Conservation (phyloP, 371 early-diverging fungal genomes). For the Nematocida displodere region DNA sequence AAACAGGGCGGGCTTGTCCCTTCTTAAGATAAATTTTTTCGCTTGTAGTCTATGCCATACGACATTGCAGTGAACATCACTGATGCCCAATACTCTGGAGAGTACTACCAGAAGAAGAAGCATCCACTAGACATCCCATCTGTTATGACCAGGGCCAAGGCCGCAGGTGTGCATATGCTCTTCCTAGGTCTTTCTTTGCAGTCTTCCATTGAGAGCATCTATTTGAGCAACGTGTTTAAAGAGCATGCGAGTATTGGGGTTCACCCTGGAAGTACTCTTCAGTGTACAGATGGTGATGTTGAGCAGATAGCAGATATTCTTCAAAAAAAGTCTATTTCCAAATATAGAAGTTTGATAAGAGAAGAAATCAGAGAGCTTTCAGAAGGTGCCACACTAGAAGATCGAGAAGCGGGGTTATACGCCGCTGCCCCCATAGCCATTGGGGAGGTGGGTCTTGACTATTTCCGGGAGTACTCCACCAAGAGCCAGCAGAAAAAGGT, state of each 20-base stretch:
- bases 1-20: too few species aligned
- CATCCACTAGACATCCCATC: constrained; percentile 1
- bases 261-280: constrained; percentile 24
- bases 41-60: too few species aligned
- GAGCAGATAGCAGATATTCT: constrained; percentile 3
- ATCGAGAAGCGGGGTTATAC: not conserved
- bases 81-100: constrained; percentile 40
- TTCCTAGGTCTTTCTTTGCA: constrained; percentile 17
- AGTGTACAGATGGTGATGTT: not conserved
- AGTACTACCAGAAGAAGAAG: constrained; percentile 15
- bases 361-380: not conserved
- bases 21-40: too few species aligned
- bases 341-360: not conserved
- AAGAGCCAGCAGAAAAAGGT: constrained; percentile 63
- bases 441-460: constrained; percentile 69
- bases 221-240: constrained; percentile 4
- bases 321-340: not conserved
- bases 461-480: constrained; percentile 65
- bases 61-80: constrained; percentile 54
- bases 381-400: too few species aligned
- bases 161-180: constrained; percentile 12
- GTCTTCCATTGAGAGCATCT: constrained; percentile 10
- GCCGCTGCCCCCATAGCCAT: constrained; percentile 66
- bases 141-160: constrained; percentile 11
- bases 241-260: constrained; percentile 24